phyloP scores from a whole-genome alignment of 1,284 basidiomycete genomes.

The Tylopilus orsonianus region DNA sequence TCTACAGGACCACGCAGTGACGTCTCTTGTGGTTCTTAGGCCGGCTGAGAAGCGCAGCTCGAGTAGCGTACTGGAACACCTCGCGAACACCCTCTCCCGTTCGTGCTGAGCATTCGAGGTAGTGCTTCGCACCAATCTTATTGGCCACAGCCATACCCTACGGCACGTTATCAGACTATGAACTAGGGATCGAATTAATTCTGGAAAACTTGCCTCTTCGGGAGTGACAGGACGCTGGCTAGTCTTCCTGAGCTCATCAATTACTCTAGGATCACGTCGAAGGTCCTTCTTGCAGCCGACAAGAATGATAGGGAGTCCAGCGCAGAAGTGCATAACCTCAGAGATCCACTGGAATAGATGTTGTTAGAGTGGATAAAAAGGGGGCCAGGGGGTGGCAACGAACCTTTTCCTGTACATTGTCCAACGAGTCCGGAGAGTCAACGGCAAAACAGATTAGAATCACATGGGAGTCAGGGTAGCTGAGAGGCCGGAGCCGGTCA shows the following conservation, averaged over 20 bases:
- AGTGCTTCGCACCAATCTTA: slow-evolving; percentile 87
- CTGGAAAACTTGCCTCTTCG: slow-evolving; percentile 53
- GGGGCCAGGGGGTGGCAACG: slow-evolving; percentile 24
- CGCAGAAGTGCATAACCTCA: slow-evolving; percentile 92
- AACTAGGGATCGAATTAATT: not conserved
- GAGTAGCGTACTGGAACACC: slow-evolving; percentile 89
- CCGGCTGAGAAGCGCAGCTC: slow-evolving; percentile 68
- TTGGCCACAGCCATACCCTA: slow-evolving; percentile 85
- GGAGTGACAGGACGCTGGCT: slow-evolving; percentile 79
- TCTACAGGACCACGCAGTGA: slow-evolving; percentile 57
- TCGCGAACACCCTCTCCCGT: slow-evolving; percentile 88
- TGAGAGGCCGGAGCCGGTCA: slow-evolving; percentile 88
- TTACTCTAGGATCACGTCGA: slow-evolving; percentile 74
- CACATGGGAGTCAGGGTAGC: slow-evolving; percentile 91
- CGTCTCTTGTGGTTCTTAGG: slow-evolving; percentile 42
- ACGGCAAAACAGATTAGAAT: slow-evolving; percentile 94
- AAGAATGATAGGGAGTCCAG: slow-evolving; percentile 83
- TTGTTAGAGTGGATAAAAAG: slow-evolving; percentile 8
- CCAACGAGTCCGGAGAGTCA: slow-evolving; percentile 89
- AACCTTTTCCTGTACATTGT: slow-evolving; percentile 96
- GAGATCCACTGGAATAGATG: slow-evolving; percentile 75
- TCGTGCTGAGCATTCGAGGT: slow-evolving; percentile 91
- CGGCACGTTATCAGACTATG: slow-evolving; percentile 1
- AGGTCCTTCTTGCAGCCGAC: slow-evolving; percentile 94
- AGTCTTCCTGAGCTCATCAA: slow-evolving; percentile 79